These are phyloP conservation scores for Trametes sanguinea DNA, from an alignment of 768 basidiomycete genomes.

Conservation along the genomic window DNA sequence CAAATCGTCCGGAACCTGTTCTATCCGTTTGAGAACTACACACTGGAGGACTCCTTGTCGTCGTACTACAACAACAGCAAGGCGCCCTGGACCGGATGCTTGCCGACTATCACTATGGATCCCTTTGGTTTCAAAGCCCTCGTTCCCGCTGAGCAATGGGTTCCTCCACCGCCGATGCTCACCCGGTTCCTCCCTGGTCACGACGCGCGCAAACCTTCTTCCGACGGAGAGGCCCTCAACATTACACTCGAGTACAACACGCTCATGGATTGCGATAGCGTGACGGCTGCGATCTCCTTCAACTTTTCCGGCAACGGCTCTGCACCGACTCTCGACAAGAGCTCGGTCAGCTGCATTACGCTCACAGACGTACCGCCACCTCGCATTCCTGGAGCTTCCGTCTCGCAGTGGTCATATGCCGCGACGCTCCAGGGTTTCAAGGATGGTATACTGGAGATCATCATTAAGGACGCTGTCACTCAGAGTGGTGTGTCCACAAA, in stretches of 20 bases:
- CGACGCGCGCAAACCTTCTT: slow-evolving; percentile 61
- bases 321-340: slow-evolving; percentile 52
- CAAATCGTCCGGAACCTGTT: slow-evolving; percentile 71
- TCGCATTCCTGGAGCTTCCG: slow-evolving; percentile 52
- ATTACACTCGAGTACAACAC: slow-evolving; percentile 80
- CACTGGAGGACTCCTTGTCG: slow-evolving; percentile 70
- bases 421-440: slow-evolving; percentile 73
- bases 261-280: slow-evolving; percentile 69
- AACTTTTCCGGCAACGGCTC: slow-evolving; percentile 65
- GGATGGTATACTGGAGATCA: slow-evolving; percentile 81
- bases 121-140: slow-evolving; percentile 82
- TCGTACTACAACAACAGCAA: slow-evolving; percentile 44
- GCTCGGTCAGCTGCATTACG: slow-evolving; percentile 45
- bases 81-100: slow-evolving; percentile 76
- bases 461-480: slow-evolving; percentile 56
- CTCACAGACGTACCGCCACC: slow-evolving; percentile 53
- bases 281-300: slow-evolving; percentile 65
- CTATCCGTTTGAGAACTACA: slow-evolving; percentile 80
- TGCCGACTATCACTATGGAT: slow-evolving; percentile 63
- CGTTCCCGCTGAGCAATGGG: slow-evolving; percentile 70
- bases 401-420: slow-evolving; percentile 72
- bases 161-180: slow-evolving; percentile 66
- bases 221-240: slow-evolving; percentile 28
- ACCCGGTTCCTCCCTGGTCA: slow-evolving; percentile 86
- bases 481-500: slow-evolving; percentile 48